Evolutionary conservation across 345 rosid species (phyloP), one percentile per base, ranked within the genome.

Genomic region (Geranium brycei): DNA sequence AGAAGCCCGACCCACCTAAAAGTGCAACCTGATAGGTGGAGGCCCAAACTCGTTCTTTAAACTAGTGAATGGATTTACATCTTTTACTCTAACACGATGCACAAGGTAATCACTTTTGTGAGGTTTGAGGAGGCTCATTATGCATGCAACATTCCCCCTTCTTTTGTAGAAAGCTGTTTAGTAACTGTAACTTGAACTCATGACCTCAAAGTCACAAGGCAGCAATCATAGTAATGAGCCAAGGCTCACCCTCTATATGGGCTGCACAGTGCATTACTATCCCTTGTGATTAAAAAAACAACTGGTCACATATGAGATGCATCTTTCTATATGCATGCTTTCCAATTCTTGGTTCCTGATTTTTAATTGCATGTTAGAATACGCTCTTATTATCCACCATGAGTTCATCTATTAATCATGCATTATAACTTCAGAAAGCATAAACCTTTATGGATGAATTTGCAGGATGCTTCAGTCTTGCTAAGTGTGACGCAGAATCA

Each of bases 381-480:
- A 11, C 13, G 14, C 10, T 35, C 41, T 35, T 35, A 7, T 35
- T 35, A 35, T 35, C 41, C 10, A 4, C 53, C 53, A 47, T 47
- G 53, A 47, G 53, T 18, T 41, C 38, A 28, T 38, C 28, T 64
- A 53, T 59, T 57, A 51, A 28, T 13, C 15, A 47, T 47, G 51
- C 40, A 18, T 23, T 31, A 2, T n/a, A 19, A 14, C 11, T 38
- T 23, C 55, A 32, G 31, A 58, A 53, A 61, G 28, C 28, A 23
- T 73, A 40, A 65, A 68, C 40, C 68, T 63, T 60, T 10, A 51
- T 53, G 56, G 59, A 78, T 71, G 60, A 6, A 61, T 67, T 68
- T 83, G 80, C 88, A 93, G 99, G 72, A 61, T 91, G 99, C 74
- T 91, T 87, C 69, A 63, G 64, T 77, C 64, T 91, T 74, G 99